Percentiles rank a stretch among this genome's conserved stretches.
These are phyloP conservation scores for Xylariomycetidae sp. DNA, from an alignment of 2,329 filamentous ascomycete genomes.

Conservation along the genomic window DNA sequence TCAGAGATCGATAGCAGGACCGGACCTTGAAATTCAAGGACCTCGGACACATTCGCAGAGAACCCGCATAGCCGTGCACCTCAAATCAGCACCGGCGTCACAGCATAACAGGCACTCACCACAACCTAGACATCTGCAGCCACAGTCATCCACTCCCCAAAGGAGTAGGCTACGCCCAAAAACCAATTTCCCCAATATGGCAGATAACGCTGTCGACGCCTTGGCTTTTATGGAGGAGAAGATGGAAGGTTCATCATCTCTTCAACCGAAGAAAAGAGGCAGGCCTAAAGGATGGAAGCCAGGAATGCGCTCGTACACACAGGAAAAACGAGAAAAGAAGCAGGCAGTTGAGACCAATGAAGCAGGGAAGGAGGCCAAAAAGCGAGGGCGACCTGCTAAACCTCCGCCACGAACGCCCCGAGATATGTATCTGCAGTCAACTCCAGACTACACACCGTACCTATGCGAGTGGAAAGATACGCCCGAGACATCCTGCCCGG, in stretches of 20 bases:
- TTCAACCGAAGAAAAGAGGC: conserved; percentile 33
- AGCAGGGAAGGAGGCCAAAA: conserved; percentile 25
- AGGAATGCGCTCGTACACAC: conserved; percentile 22
- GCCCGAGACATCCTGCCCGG: conserved; percentile 38
- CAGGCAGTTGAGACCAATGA: conserved; percentile 8
- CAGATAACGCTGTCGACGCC: conserved; percentile 4
- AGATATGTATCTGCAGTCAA: conserved; percentile 36
- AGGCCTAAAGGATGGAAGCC: conserved; percentile 45
- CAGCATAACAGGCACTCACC: too few relatives aligned
- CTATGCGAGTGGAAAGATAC: conserved; percentile 52
- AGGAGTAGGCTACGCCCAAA: conserved; percentile 4
- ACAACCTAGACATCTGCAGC: too few relatives aligned
- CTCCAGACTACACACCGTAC: conserved; percentile 46
- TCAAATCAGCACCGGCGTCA: too few relatives aligned
- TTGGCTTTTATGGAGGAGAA: conserved; percentile 5
- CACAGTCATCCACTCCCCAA: too few relatives aligned
- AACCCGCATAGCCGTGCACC: too few relatives aligned
- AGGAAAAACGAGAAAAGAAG: conserved; percentile 15
- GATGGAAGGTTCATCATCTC: conserved; percentile 9
- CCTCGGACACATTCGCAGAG: too few relatives aligned
- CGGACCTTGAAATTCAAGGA: too few relatives aligned
- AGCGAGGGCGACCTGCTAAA: conserved; percentile 39
- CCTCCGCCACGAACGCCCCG: conserved; percentile 32
- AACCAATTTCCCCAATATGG: conserved; percentile 4
- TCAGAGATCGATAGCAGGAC: too few relatives aligned